phyloP scores from a whole-genome alignment of 164 flowering plant species.

The Cinnamomum micranthum region DNA sequence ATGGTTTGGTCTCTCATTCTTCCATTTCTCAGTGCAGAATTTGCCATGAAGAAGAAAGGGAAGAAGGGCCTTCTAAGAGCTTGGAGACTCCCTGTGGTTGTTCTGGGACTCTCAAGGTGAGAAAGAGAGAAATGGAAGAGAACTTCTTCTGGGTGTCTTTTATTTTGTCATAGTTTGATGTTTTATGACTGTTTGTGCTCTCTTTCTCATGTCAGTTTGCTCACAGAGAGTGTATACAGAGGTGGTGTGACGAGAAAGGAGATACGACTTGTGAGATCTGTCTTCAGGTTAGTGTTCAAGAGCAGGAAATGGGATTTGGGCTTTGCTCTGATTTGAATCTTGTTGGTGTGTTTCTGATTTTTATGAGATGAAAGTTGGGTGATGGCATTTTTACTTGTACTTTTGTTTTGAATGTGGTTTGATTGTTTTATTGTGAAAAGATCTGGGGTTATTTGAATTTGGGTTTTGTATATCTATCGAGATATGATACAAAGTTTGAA shows the following conservation, averaged over 20 bases:
- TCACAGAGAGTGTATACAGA: conserved; percentile 89
- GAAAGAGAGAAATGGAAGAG: background rate
- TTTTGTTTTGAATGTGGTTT: background rate
- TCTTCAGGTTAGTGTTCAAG: conserved; percentile 56
- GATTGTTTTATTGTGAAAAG: background rate
- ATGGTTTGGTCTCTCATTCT: background rate
- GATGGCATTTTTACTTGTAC: background rate
- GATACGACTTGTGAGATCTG: conserved; percentile 86
- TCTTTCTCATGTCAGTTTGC: conserved; percentile 55
- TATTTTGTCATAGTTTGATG: background rate
- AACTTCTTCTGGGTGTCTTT: background rate
- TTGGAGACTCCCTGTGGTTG: conserved; percentile 92
- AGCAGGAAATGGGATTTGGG: background rate
- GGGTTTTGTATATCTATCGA: background rate
- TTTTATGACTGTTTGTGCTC: background rate
- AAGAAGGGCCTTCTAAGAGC: conserved; percentile 34
- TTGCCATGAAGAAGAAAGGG: conserved; percentile 75
- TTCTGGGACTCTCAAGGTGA: conserved; percentile 84
- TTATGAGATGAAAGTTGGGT: conserved; percentile 8
- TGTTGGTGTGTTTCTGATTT: background rate
- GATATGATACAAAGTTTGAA: background rate
- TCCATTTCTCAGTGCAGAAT: conserved; percentile 58
- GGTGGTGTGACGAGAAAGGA: conserved; percentile 93
- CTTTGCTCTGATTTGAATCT: background rate
- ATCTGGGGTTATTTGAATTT: background rate